A percentile compares a stretch with the other conserved stretches of the same genome.
phyloP scores from a whole-genome alignment of 371 early-diverging fungal species.

The Mortierella sp. region DNA sequence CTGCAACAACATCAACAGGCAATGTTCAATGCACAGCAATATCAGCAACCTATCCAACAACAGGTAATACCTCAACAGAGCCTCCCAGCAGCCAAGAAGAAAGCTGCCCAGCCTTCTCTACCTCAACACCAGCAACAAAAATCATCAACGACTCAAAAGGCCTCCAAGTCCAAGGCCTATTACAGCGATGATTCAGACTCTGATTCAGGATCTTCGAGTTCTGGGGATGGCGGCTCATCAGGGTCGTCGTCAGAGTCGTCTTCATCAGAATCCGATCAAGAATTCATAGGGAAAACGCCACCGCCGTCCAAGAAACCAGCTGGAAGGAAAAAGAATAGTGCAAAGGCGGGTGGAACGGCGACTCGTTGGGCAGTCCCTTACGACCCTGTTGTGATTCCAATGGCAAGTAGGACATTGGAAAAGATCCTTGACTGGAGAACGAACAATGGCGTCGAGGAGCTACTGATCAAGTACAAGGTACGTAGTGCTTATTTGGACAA shows the following conservation, averaged over 20 bases:
- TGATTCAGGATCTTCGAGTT: conserved; percentile 41
- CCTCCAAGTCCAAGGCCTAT: conserved; percentile 12
- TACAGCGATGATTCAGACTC: conserved; percentile 33
- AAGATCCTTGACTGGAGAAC: conserved; percentile 72
- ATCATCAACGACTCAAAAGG: conserved; percentile 1
- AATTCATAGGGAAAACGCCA: conserved; percentile 46
- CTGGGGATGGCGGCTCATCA: conserved; percentile 34
- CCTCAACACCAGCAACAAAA: conserved; percentile 34
- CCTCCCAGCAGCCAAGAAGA: not conserved
- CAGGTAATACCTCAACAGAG: conserved; percentile 7
- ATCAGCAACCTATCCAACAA: conserved; percentile 13
- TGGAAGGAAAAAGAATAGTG: conserved; percentile 37
- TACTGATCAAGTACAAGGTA: conserved; percentile 83
- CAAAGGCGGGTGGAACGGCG: conserved; percentile 31
- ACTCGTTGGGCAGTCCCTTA: conserved; percentile 60
- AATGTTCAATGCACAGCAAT: conserved; percentile 24
- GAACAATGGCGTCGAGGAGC: conserved; percentile 58
- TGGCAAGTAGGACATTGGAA: conserved; percentile 77
- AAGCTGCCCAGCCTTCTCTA: not conserved
- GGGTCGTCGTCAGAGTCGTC: conserved; percentile 36
- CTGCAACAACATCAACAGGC: not conserved
- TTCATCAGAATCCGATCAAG: conserved; percentile 41
- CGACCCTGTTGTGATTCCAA: conserved; percentile 75
- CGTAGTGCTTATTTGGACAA: not conserved
- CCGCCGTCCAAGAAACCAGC: conserved; percentile 37